Base-by-base conservation (phyloP, 352 stramenopile species). In the Pythium pyrilobum region DNA sequence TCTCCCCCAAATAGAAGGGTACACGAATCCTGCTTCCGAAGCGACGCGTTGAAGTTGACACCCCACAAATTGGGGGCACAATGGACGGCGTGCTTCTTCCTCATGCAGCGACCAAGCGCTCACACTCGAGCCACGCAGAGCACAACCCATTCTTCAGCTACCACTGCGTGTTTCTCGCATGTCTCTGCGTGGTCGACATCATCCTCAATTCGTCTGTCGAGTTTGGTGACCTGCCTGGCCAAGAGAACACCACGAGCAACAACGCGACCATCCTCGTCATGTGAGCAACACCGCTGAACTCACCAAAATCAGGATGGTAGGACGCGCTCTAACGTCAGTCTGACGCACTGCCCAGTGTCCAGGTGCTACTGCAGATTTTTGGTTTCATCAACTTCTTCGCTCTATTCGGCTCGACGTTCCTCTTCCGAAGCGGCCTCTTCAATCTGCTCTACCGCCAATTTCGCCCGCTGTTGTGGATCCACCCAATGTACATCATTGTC, bases 381-480 rank as follows among this genome's bases (percentile, higher is more conserved):
- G 69, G 64, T 28, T 47, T 81, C 3, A 60, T 87, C 34, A 77
- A 83, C 32, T 66, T 87, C 8, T 68, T 89, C 16, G 59, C 72
- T 49, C 46, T 87, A 39, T 56, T 89, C 13, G 74, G 74, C 2
- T 67, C 64, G 12, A 89, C 79, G 10, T 87, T 87, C 57, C 68
- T 87, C 48, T 89, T 89, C 59, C 76, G 73, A 23, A 89, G 75
- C 34, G 76, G 79, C 0, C 69, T 89, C 23, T 86, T 87, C 41
- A 60, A 60, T 29, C 56, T 89, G 29, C 54, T 89, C 15, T 85
- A 74, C 54, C 48, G 39, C 5, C 67, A 87, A 24, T 89, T 89
- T 38, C 74, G 72, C 0, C 24, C 53, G 1, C 59, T 80, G 28
- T 37, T 89, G 16, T 63, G 72, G 12, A 56, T 79, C 3, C 72